Percentiles rank a stretch among this genome's conserved stretches.
These are phyloP conservation scores for Daldinia vernicosa DNA, from an alignment of 495 filamentous ascomycete species.

Conservation along the genomic window DNA sequence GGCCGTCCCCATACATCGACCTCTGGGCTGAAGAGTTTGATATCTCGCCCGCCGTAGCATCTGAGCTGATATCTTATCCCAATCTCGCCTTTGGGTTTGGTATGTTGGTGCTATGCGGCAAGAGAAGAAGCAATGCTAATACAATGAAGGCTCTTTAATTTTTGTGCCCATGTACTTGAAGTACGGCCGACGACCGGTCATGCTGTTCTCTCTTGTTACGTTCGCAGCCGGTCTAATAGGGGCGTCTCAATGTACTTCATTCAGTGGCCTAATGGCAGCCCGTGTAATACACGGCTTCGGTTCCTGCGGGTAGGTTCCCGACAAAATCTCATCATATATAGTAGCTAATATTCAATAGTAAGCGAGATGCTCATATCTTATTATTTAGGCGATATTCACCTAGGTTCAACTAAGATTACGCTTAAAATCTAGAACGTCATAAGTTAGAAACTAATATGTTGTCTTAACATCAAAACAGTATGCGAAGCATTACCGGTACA, in stretches of 20 bases:
- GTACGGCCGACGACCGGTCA: conserved; percentile 66
- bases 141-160: conserved; percentile 58
- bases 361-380: neutral
- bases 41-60: conserved; percentile 59
- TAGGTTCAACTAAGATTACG: neutral
- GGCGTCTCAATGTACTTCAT: conserved; percentile 61
- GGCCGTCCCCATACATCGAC: conserved; percentile 68
- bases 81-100: conserved; percentile 72
- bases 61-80: conserved; percentile 67
- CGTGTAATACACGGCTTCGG: conserved; percentile 66
- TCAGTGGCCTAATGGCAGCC: conserved; percentile 61
- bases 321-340: neutral
- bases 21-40: conserved; percentile 65
- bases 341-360: conserved; percentile 5
- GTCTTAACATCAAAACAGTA: conserved; percentile 44
- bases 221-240: conserved; percentile 67
- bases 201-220: conserved; percentile 63
- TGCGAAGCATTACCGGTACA: conserved; percentile 72
- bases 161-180: conserved; percentile 70
- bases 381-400: neutral
- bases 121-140: conserved; percentile 14
- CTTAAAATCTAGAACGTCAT: neutral
- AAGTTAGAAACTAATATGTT: neutral
- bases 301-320: conserved; percentile 45
- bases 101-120: conserved; percentile 14